A percentile compares a stretch with the other conserved stretches of the same genome.
phyloP scores from a whole-genome alignment of 139 green algal genomes.

The Micromonas commoda region DNA sequence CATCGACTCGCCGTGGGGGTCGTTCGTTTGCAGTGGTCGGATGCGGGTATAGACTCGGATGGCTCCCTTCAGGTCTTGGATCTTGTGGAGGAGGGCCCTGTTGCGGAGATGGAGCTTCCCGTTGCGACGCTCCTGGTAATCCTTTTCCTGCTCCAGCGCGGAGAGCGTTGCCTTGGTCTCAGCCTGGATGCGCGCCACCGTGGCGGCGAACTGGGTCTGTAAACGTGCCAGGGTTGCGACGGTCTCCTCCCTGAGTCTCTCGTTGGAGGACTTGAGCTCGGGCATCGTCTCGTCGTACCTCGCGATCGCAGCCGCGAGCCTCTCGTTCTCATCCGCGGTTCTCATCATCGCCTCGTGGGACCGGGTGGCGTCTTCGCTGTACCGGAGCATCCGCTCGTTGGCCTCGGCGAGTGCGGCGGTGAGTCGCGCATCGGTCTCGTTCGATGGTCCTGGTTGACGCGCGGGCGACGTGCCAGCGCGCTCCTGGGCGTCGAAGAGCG shows the following conservation, averaged over 20 bases:
- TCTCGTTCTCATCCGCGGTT: not conserved
- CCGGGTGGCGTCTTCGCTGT: not conserved
- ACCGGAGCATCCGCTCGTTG: not conserved
- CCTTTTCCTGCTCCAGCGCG: not conserved
- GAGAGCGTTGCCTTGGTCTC: not conserved
- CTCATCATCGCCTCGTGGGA: not conserved
- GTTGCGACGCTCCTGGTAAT: not conserved
- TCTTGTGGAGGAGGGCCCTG: slow-evolving; percentile 2
- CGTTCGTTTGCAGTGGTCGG: slow-evolving; percentile 23
- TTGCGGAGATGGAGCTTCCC: not conserved
- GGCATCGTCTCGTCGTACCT: not conserved
- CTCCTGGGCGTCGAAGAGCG: too few relatives aligned
- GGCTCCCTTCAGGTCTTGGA: slow-evolving; percentile 40
- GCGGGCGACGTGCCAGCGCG: too few relatives aligned
- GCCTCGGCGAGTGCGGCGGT: not conserved
- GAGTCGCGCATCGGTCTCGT: not conserved
- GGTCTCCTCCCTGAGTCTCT: not conserved
- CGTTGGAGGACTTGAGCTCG: not conserved
- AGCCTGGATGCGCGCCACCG: not conserved
- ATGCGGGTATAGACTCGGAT: slow-evolving; percentile 47
- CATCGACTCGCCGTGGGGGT: not conserved
- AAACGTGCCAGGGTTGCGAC: not conserved
- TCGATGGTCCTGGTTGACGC: too few relatives aligned
- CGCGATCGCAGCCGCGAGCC: not conserved
- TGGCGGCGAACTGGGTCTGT: not conserved